A percentile compares a stretch with the other conserved stretches of the same genome.
Conservation (phyloP, 768 basidiomycete species). For the Calocybe gangraenosa region DNA sequence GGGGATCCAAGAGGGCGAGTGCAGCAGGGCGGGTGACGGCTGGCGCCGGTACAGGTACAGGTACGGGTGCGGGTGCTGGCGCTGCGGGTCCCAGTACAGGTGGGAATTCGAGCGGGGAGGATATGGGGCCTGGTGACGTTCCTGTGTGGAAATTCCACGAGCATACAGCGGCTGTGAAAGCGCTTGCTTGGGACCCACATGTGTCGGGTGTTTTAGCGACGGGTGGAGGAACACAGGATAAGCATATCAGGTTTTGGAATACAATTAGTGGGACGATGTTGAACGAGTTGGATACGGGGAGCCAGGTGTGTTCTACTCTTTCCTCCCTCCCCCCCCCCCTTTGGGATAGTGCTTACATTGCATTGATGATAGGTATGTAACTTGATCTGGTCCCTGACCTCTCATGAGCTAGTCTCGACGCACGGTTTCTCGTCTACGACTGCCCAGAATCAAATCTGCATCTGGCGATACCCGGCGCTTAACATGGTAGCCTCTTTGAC, state of each 20-base stretch:
- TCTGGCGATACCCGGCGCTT: conserved; percentile 92
- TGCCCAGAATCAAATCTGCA: conserved; percentile 94
- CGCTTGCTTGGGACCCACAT: conserved; percentile 98
- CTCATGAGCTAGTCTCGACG: conserved; percentile 96
- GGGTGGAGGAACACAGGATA: conserved; percentile 98
- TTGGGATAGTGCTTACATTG: no score
- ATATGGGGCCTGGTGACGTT: conserved; percentile 37
- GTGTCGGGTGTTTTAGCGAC: conserved; percentile 86
- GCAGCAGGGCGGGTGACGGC: conserved; percentile 18
- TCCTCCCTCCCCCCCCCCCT: background rate
- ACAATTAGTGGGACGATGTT: conserved; percentile 81
- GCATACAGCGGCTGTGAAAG: conserved; percentile 96
- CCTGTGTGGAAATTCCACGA: conserved; percentile 96
- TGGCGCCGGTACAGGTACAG: no score
- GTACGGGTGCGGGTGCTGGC: conserved; percentile 14
- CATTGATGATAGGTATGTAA: conserved; percentile 99
- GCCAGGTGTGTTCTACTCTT: conserved; percentile 61
- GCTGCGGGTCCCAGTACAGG: conserved; percentile 7
- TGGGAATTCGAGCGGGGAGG: conserved; percentile 16
- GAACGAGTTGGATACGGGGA: conserved; percentile 89
- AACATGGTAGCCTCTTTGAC: conserved; percentile 93
- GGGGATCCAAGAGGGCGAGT: conserved; percentile 38
- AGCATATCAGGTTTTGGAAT: conserved; percentile 98
- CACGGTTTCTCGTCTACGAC: conserved; percentile 94
- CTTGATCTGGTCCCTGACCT: conserved; percentile 92